These are phyloP conservation scores for Lactuca sativa DNA, from an alignment of 129 eudicot genomes.

Conservation along the genomic window DNA sequence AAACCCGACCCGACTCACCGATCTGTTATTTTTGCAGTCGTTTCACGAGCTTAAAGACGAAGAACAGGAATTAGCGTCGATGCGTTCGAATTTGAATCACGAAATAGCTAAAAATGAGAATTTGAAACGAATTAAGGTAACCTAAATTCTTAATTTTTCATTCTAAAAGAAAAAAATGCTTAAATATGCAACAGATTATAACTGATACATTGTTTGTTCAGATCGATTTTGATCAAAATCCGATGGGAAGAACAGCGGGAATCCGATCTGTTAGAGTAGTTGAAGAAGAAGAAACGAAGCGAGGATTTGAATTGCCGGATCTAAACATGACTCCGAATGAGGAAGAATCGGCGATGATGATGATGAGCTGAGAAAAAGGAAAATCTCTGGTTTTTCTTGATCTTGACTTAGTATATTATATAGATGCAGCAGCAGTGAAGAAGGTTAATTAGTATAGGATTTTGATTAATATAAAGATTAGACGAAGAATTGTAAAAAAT, in stretches of 20 bases:
- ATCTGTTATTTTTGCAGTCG: slow-evolving; percentile 22
- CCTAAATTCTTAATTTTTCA: background rate
- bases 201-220: slow-evolving; percentile 20
- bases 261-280: slow-evolving; percentile 19
- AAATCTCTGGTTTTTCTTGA: slow-evolving; percentile 26
- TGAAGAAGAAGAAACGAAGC: slow-evolving; percentile 13
- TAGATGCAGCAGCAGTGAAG: slow-evolving; percentile 1
- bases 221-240: slow-evolving; percentile 35
- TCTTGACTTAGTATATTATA: slow-evolving; percentile 23
- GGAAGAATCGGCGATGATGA: slow-evolving; percentile 32
- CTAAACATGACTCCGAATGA: slow-evolving; percentile 53
- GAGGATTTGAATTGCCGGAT: slow-evolving; percentile 59
- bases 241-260: background rate
- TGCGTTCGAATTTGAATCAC: slow-evolving; percentile 29
- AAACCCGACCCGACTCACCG: too few relatives aligned
- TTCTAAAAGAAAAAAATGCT: background rate
- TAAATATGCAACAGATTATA: background rate
- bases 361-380: slow-evolving; percentile 24
- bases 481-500: slow-evolving; percentile 28
- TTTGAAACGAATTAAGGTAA: slow-evolving; percentile 60
- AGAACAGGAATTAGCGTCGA: slow-evolving; percentile 57
- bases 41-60: slow-evolving; percentile 53
- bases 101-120: slow-evolving; percentile 33
- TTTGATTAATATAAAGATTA: slow-evolving; percentile 4
- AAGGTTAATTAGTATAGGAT: slow-evolving; percentile 11